Percentiles rank a stretch among this genome's conserved stretches.
These are phyloP conservation scores for Fusarium veterinarium DNA, from an alignment of 2,329 filamentous ascomycete genomes.

Conservation along the genomic window DNA sequence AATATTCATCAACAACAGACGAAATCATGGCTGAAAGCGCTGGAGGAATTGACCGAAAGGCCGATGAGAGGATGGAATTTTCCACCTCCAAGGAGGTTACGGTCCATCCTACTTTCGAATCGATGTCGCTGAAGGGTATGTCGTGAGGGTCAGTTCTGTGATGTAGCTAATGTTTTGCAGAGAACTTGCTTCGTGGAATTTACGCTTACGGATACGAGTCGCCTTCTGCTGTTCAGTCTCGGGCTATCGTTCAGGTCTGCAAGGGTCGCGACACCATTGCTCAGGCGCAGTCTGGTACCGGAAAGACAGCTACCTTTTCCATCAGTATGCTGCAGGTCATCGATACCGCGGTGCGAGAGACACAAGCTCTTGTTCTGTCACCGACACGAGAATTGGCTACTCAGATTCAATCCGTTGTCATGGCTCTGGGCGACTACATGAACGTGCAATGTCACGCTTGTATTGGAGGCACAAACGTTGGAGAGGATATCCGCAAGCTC, in stretches of 20 bases:
- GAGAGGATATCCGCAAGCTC: conserved; percentile 96
- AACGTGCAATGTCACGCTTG: conserved; percentile 99
- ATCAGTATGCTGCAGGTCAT: conserved; percentile 97
- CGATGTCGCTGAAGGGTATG: conserved; percentile 90
- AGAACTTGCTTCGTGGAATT: conserved; percentile 95
- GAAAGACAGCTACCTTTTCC: conserved; percentile 96
- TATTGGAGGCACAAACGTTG: conserved; percentile 97
- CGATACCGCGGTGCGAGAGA: conserved; percentile 91
- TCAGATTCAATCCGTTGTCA: conserved; percentile 97
- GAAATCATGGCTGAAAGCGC: conserved; percentile 85
- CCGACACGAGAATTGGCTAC: conserved; percentile 97
- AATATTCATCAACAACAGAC: conserved; percentile 5
- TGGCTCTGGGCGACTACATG: conserved; percentile 99
- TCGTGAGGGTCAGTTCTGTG: background rate
- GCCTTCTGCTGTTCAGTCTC: conserved; percentile 95
- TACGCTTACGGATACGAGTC: conserved; percentile 99
- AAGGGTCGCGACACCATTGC: conserved; percentile 99
- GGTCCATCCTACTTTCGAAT: conserved; percentile 92
- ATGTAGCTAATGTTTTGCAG: conserved; percentile 54
- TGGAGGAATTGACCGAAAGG: conserved; percentile 84
- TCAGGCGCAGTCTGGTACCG: conserved; percentile 95
- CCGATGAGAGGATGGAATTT: conserved; percentile 98
- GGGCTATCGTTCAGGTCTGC: conserved; percentile 98
- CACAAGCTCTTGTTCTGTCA: conserved; percentile 93
- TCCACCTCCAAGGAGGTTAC: conserved; percentile 98